phyloP scores from a whole-genome alignment of 768 basidiomycete species.

The Sarcomyxa edulis region DNA sequence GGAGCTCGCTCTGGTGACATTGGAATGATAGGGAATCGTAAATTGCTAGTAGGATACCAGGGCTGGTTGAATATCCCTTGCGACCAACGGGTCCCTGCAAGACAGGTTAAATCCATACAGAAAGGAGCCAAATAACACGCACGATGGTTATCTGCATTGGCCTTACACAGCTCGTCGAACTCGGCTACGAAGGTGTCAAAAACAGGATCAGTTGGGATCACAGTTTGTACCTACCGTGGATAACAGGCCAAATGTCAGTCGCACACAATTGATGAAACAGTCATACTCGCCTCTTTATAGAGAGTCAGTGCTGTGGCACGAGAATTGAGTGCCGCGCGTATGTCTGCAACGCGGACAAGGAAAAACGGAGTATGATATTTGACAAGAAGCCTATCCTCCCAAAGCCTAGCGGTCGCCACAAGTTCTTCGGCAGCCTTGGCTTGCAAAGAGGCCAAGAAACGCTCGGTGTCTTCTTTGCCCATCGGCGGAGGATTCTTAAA shows the following conservation, averaged over 20 bases:
- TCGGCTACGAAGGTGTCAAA: not conserved
- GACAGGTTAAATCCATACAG: not conserved
- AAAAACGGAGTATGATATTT: not conserved
- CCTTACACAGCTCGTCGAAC: not conserved
- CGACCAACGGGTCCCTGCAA: not conserved
- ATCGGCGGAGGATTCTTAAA: conserved; percentile 1
- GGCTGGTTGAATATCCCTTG: conserved; percentile 1
- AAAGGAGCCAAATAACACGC: not conserved
- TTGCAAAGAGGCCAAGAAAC: not conserved
- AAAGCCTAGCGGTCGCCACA: not conserved
- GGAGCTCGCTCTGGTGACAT: not conserved
- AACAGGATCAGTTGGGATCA: not conserved
- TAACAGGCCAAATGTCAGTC: too few species aligned
- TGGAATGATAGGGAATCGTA: conserved; percentile 1
- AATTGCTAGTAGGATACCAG: not conserved
- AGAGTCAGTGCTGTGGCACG: not conserved
- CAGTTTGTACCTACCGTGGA: not conserved
- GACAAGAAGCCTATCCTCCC: not conserved
- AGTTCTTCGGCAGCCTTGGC: not conserved
- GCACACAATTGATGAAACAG: too few species aligned
- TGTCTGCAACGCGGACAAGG: conserved; percentile 1
- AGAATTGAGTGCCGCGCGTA: not conserved
- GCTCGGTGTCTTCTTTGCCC: not conserved
- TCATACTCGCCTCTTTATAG: not conserved
- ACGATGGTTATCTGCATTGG: not conserved